Conservation (phyloP, 257 asterid genomes). For the Solanum pimpinellifolium region DNA sequence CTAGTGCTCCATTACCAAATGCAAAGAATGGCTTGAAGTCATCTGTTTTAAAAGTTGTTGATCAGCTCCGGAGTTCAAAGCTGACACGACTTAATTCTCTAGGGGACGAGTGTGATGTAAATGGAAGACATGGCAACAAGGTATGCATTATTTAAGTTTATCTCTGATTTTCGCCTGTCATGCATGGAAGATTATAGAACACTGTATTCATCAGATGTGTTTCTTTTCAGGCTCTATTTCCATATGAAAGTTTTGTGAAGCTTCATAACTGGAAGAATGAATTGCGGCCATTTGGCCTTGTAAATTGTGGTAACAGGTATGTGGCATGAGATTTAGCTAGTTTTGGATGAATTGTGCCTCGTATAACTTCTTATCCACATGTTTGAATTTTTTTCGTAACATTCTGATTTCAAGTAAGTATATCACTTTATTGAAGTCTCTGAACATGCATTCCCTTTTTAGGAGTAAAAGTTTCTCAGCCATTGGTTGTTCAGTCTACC, state of each 20-base stretch:
- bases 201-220: neutral
- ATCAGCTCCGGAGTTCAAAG: constrained; percentile 35
- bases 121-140: constrained; percentile 30
- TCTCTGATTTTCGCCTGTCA: neutral
- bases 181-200: neutral
- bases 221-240: constrained; percentile 54
- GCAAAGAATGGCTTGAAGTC: constrained; percentile 18
- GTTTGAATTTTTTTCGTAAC: neutral
- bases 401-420: neutral
- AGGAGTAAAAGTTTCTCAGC: neutral
- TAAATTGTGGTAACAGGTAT: constrained; percentile 88
- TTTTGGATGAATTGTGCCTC: neutral
- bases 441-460: neutral
- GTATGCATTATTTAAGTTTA: neutral
- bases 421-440: neutral
- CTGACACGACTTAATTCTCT: constrained; percentile 9
- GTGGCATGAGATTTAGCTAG: neutral
- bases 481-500: neutral
- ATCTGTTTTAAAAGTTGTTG: constrained; percentile 31
- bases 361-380: neutral
- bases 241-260: constrained; percentile 66
- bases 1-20: constrained; percentile 7
- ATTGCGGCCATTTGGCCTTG: constrained; percentile 58
- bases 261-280: constrained; percentile 61
- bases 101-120: constrained; percentile 24